Evolutionary conservation across 805 yeast genomes (phyloP), one percentile per base, ranked within the genome.

Genomic region (Metschnikowia henanensis): DNA sequence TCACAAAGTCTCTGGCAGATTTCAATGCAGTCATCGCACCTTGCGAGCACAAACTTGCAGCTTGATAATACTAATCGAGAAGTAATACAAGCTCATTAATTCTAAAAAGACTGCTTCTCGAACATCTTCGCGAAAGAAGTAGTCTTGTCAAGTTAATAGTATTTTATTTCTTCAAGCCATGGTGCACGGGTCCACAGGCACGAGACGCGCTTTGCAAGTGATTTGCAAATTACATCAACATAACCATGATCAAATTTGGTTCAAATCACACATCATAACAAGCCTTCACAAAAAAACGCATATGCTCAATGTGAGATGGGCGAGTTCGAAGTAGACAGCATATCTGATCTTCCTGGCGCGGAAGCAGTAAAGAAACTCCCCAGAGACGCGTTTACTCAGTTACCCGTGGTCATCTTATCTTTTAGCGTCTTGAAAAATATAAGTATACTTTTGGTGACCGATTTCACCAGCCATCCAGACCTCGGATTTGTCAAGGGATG

Each of bases 361-460:
- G n/a, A 16, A 8, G 26, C 13, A 5, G 6, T 32, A n/a, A n/a
- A n/a, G 13, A 30, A 6, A 12, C 30, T 21, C 6, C 16, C 13
- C 16, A 23, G 13, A 19, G 21, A 13, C 10, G 12, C 19, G 9
- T 28, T 13, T n/a, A 13, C 6, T n/a, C n/a, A n/a, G 33, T 25
- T 52, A n/a, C 56, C 56, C 7, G 54, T 52, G 19, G 44, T 50
- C n/a, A 29, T 45, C 8, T 37, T 52, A 36, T 50, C 53, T 3
- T 35, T 42, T n/a, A 41, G 41, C 13, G 30, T 35, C 20, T 29
- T 43, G 17, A 21, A 28, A 12, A 34, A 29, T 16, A 17, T 22
- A 9, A 49, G 47, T 15, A 42, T 52, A 10, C 45, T 54, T 19
- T 34, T 52, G 7, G 56, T 54, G 29, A 52, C 58, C 6, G 58